A percentile compares a stretch with the other conserved stretches of the same genome.
phyloP scores from a whole-genome alignment of 257 asterid genomes.

The Mentha longifolia region DNA sequence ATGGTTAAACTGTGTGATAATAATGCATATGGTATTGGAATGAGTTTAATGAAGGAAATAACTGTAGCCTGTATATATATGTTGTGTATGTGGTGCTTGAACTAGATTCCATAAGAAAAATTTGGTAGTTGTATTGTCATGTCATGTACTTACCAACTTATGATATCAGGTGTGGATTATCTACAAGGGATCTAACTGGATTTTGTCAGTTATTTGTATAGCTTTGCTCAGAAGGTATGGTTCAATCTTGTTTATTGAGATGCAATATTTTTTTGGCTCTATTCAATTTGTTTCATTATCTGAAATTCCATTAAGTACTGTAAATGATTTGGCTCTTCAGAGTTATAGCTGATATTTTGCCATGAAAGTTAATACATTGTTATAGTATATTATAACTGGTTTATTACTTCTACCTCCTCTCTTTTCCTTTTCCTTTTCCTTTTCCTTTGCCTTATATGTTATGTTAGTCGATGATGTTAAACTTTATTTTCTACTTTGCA shows the following conservation, averaged over 20 bases:
- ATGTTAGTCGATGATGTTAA: background rate
- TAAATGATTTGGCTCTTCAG: background rate
- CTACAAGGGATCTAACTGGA: conserved; percentile 77
- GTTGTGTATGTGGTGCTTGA: no score
- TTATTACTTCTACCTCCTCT: background rate
- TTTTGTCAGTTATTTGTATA: conserved; percentile 57
- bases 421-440: no score
- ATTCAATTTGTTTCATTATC: background rate
- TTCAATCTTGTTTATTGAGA: conserved; percentile 4
- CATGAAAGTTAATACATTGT: background rate
- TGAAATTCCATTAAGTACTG: background rate
- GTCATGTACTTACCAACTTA: background rate
- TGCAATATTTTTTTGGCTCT: no score
- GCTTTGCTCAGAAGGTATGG: conserved; percentile 73
- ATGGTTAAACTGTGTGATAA: background rate
- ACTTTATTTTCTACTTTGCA: conserved; percentile 41
- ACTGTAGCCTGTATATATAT: no score
- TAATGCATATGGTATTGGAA: background rate
- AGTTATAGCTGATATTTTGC: background rate
- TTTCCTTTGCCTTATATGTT: background rate
- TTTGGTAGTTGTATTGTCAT: no score
- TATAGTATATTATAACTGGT: background rate
- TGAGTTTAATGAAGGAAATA: background rate
- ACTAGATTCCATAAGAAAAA: no score
- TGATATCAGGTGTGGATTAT: conserved; percentile 69